phyloP scores from a whole-genome alignment of 306 rosid species.

The Hylodesmum podocarpum region DNA sequence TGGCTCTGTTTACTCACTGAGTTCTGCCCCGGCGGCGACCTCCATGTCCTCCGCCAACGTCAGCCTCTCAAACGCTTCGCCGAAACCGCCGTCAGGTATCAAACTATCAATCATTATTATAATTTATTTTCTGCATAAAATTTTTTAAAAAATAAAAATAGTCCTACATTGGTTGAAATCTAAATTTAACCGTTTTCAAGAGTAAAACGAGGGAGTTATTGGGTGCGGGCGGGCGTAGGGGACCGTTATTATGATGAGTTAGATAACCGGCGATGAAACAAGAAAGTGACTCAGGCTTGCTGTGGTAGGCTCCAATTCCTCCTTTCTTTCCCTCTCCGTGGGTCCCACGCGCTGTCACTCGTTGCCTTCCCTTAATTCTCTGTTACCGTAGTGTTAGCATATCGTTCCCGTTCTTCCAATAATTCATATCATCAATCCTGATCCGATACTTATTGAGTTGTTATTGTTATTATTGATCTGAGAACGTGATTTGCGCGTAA shows the following conservation, averaged over 20 bases:
- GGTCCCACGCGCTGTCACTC: constrained; percentile 44
- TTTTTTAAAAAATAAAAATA: too few species aligned
- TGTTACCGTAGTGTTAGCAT: neutral
- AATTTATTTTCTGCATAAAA: too few species aligned
- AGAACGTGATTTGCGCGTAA: neutral
- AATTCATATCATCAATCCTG: too few species aligned
- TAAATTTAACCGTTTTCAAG: too few species aligned
- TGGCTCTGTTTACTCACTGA: constrained; percentile 78
- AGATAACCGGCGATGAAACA: constrained; percentile 12
- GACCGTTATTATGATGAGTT: constrained; percentile 20
- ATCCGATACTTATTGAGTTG: too few species aligned
- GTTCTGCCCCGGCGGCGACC: constrained; percentile 91
- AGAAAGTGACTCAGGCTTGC: constrained; percentile 29
- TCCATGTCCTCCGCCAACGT: constrained; percentile 85
- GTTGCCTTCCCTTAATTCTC: neutral
- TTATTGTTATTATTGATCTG: too few species aligned
- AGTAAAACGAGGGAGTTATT: neutral
- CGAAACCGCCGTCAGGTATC: constrained; percentile 73
- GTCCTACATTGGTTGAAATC: too few species aligned
- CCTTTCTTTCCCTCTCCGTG: neutral
- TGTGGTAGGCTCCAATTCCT: neutral
- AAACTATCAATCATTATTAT: too few species aligned
- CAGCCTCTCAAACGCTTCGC: constrained; percentile 66
- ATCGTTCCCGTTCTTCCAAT: neutral
- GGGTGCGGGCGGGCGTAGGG: constrained; percentile 23